phyloP scores from a whole-genome alignment of 768 basidiomycete species.

The Galerina marginata region DNA sequence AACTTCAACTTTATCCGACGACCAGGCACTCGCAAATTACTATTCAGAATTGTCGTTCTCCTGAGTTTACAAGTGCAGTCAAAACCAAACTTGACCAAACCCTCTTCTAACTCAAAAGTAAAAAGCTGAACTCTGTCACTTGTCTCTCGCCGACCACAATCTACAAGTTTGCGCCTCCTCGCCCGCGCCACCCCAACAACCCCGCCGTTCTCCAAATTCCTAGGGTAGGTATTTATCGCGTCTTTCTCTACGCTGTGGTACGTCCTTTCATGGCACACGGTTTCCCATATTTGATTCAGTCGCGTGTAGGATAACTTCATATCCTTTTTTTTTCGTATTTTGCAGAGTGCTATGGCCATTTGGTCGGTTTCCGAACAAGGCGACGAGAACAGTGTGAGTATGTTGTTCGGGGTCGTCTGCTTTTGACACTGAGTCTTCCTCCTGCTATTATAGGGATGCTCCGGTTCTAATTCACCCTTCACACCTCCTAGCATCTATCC shows the following conservation, averaged over 20 bases:
- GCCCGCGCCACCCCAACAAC: too few species aligned
- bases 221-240: not conserved
- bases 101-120: not conserved
- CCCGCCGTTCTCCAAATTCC: not conserved
- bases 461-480: conserved; percentile 1
- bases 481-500: conserved; percentile 8
- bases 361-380: conserved; percentile 3
- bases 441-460: not conserved
- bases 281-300: not conserved
- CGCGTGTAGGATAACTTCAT: too few species aligned
- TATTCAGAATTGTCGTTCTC: too few species aligned
- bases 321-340: not conserved
- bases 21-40: too few species aligned
- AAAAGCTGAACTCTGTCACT: too few species aligned
- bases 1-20: too few species aligned
- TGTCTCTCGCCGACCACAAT: too few species aligned
- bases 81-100: conserved; percentile 3
- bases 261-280: not conserved
- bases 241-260: not conserved
- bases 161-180: too few species aligned
- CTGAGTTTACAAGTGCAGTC: too few species aligned
- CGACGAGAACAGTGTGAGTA: conserved; percentile 5
- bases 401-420: not conserved
- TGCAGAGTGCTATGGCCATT: conserved; percentile 1
- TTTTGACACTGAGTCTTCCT: not conserved